Percentiles rank a stretch among this genome's conserved stretches.
These are phyloP conservation scores for Aspergillus asperescens DNA, from an alignment of 495 filamentous ascomycete species.

Conservation along the genomic window DNA sequence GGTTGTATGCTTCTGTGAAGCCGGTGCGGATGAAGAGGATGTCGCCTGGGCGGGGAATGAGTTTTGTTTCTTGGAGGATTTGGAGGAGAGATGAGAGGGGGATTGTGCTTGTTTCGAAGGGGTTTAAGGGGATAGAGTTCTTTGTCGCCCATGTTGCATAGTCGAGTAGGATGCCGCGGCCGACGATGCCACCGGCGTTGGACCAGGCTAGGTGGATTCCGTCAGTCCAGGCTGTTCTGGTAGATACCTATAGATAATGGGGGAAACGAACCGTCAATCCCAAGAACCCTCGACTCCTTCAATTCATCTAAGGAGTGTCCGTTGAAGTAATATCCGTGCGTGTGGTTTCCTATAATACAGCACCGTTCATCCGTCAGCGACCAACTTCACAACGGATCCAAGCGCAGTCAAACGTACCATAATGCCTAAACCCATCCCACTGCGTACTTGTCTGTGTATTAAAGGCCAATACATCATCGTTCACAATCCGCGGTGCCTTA, in stretches of 20 bases:
- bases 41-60: slow-evolving; percentile 43
- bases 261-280: slow-evolving; percentile 38
- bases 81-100: slow-evolving; percentile 34
- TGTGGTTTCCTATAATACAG: slow-evolving; percentile 43
- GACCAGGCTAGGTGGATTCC: slow-evolving; percentile 29
- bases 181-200: slow-evolving; percentile 47
- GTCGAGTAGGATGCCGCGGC: slow-evolving; percentile 54
- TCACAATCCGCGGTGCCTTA: slow-evolving; percentile 42
- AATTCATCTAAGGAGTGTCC: slow-evolving; percentile 55
- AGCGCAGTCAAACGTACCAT: slow-evolving; percentile 22
- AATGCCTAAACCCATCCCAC: slow-evolving; percentile 55
- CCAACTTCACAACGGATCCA: neutral
- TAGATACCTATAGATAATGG: neutral
- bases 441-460: slow-evolving; percentile 55
- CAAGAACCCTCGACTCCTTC: slow-evolving; percentile 35
- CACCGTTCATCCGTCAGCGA: neutral
- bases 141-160: slow-evolving; percentile 47
- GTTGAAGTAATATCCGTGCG: slow-evolving; percentile 54
- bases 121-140: slow-evolving; percentile 31
- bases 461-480: slow-evolving; percentile 57
- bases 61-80: slow-evolving; percentile 31
- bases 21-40: slow-evolving; percentile 53
- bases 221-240: neutral
- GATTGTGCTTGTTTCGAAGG: slow-evolving; percentile 39
- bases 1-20: slow-evolving; percentile 40